These are phyloP conservation scores for Huntiella bhutanensis DNA, from an alignment of 2,329 filamentous ascomycete species.

Conservation along the genomic window DNA sequence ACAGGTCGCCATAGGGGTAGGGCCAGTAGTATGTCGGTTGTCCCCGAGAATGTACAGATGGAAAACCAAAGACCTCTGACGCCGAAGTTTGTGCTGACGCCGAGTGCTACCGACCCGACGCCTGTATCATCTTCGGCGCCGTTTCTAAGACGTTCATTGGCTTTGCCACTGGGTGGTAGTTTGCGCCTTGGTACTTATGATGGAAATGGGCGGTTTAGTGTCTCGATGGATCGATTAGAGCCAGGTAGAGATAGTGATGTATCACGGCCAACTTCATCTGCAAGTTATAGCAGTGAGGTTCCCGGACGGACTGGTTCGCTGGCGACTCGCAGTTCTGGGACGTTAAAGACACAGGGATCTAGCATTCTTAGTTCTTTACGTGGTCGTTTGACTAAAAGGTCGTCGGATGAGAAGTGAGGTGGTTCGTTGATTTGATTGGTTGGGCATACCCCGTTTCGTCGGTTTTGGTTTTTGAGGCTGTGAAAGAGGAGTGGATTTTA, in stretches of 20 bases:
- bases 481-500: too few species aligned
- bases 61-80: too few species aligned
- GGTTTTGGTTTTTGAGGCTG: too few species aligned
- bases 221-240: background rate
- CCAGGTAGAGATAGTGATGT: background rate
- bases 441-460: too few species aligned
- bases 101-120: background rate
- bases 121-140: background rate
- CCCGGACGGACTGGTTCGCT: conserved; percentile 1
- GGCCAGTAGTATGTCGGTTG: background rate
- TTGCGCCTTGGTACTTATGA: background rate
- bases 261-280: background rate
- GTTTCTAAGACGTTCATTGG: background rate
- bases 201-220: background rate
- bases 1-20: background rate
- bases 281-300: background rate
- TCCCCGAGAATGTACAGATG: background rate
- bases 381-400: conserved; percentile 3
- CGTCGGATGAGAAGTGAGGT: background rate
- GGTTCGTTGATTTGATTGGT: background rate
- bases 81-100: background rate
- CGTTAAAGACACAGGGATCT: conserved; percentile 4
- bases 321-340: conserved; percentile 1
- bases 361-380: conserved; percentile 6
- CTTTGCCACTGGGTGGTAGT: background rate